Conservation (phyloP, 257 asterid genomes). For the Osmanthus fragrans region DNA sequence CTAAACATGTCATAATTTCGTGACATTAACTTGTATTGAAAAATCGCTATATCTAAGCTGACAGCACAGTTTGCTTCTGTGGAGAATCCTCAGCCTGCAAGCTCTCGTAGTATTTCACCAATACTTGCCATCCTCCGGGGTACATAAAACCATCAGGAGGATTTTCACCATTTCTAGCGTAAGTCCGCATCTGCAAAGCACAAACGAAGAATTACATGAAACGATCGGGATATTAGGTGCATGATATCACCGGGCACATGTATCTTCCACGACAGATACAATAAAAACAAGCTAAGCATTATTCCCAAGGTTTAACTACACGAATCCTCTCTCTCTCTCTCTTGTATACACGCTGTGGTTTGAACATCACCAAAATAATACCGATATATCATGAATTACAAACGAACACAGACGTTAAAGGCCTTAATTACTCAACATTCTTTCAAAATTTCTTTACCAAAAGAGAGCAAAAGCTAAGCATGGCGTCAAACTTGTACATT, state of each 20-base stretch:
- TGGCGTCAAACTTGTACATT: too few relatives aligned
- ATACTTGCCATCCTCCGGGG: slow-evolving; percentile 75
- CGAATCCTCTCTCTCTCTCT: background rate
- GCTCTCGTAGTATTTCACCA: slow-evolving; percentile 68
- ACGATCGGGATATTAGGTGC: background rate
- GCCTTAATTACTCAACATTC: background rate
- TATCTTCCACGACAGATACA: background rate
- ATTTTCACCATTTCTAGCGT: slow-evolving; percentile 69
- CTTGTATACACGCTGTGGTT: background rate
- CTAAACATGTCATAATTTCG: slow-evolving; percentile 10
- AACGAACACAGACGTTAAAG: background rate
- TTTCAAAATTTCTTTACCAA: background rate
- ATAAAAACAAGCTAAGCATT: too few relatives aligned
- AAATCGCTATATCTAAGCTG: slow-evolving; percentile 34
- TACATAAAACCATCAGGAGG: slow-evolving; percentile 88
- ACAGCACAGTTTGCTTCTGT: slow-evolving; percentile 39
- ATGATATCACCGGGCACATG: background rate
- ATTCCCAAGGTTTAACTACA: background rate
- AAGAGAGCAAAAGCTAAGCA: too few relatives aligned
- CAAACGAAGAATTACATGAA: background rate
- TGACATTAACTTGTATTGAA: background rate
- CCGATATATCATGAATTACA: background rate
- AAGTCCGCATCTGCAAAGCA: slow-evolving; percentile 63
- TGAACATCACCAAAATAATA: too few relatives aligned
- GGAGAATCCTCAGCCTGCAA: slow-evolving; percentile 66